Evolutionary conservation across 805 yeast species (phyloP), one percentile per base, ranked within the genome.

Genomic region (Nakazawaea peltata): DNA sequence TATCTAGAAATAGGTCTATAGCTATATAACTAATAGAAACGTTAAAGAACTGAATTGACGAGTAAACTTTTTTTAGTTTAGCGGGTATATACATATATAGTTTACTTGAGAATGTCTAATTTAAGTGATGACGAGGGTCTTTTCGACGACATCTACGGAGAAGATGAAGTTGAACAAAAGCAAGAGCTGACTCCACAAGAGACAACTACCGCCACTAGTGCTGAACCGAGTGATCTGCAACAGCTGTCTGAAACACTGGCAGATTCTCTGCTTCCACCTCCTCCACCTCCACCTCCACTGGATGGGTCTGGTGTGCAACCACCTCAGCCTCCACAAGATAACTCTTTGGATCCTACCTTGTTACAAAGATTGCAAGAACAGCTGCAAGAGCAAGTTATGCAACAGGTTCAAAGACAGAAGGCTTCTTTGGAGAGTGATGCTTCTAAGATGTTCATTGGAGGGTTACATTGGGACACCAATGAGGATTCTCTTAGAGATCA

Each of bases 371-470:
- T 41, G 30, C 45, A 41, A 33, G 50, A 38, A 30, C 45, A 43
- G 26, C 42, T 34, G 46, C 47, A 33, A 34, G 47, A 46, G 31
- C 46, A 45, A 40, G 48, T 35, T 26, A 49, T 33, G 14, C 49
- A 36, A 29, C 40, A 39, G n/a, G 43, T 33, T 18, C 39, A 31
- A 22, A 37, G 33, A 25, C 31, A 31, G 9, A 34, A 27, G 18
- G 42, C 40, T 17, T 24, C 34, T 2, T 26, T 36, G 12, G 24
- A 19, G 11, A 39, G 41, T n/a, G 45, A 36, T 18, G 36, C 41
- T n/a, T 94, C 94, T 36, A 87, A 87, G 54, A 83, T 87, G 94
- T 87, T 87, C 51, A 75, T 86, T 57, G 98, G 98, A 44, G 98
- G 98, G 33, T 74, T 90, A 49, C 92, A 90, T 52, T 90, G 97